Evolutionary conservation across 257 asterid genomes (phyloP).

Genomic region (Catharanthus roseus): DNA sequence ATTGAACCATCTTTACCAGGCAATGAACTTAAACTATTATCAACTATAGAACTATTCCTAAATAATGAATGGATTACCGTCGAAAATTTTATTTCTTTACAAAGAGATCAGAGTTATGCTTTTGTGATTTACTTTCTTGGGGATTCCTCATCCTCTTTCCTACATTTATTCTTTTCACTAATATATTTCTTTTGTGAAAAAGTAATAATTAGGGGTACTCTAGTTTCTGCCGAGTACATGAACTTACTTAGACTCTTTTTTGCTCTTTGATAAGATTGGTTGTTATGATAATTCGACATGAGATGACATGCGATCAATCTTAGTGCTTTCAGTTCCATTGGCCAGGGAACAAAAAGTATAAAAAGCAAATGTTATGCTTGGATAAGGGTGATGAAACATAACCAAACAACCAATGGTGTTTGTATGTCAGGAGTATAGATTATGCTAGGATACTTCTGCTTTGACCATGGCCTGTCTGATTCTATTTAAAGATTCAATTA

Average conservation of each 20-base stretch:
- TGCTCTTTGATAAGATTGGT: neutral
- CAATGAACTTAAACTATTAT: neutral
- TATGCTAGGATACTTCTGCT: neutral
- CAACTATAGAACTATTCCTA: neutral
- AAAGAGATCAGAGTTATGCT: neutral
- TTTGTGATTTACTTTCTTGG: neutral
- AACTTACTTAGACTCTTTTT: neutral
- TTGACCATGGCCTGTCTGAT: neutral
- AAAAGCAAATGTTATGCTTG: neutral
- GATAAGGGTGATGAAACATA: neutral
- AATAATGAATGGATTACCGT: neutral
- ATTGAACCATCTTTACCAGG: neutral
- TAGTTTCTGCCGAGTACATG: neutral
- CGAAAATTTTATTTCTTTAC: neutral
- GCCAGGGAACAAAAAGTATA: neutral
- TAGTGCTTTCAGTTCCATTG: neutral
- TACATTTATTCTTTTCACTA: neutral
- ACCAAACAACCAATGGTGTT: neutral
- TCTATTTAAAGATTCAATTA: neutral
- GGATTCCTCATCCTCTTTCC: neutral
- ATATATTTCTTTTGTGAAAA: neutral
- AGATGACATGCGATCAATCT: neutral
- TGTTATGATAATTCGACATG: neutral
- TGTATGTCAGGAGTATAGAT: too few species aligned
- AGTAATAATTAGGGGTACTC: neutral